Evolutionary conservation across 139 green algal genomes (phyloP).

Genomic region (Diplosphaera chodatii): DNA sequence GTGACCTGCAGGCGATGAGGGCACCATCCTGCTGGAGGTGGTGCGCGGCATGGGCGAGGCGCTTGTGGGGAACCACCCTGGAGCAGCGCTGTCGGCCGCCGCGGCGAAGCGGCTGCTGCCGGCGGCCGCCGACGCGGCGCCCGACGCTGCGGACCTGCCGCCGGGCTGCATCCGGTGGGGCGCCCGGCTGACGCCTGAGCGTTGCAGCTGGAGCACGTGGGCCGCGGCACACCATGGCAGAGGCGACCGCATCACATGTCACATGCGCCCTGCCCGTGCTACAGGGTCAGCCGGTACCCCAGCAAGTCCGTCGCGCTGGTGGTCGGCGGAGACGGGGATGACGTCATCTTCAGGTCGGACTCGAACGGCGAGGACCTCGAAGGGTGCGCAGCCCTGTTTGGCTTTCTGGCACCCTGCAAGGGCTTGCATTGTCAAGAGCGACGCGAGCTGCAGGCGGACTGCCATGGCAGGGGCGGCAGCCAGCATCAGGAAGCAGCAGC

Average conservation of each 20-base stretch:
- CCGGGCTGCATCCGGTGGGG: not conserved
- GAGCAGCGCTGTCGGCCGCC: conserved; percentile 33
- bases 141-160: not conserved
- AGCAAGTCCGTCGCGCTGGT: conserved; percentile 46
- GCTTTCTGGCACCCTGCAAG: too few species aligned
- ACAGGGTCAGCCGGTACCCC: conserved; percentile 32
- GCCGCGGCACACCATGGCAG: too few species aligned
- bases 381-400: conserved; percentile 25
- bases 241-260: too few species aligned
- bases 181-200: too few species aligned
- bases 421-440: too few species aligned
- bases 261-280: too few species aligned
- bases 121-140: not conserved
- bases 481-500: too few species aligned
- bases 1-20: conserved; percentile 12
- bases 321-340: not conserved
- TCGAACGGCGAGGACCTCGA: conserved; percentile 51
- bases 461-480: too few species aligned
- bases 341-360: conserved; percentile 43
- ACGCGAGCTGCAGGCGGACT: too few species aligned
- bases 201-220: too few species aligned
- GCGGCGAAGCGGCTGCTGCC: conserved; percentile 28
- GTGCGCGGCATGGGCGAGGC: conserved; percentile 59
- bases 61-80: conserved; percentile 57
- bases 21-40: conserved; percentile 37